Conservation (phyloP, 768 basidiomycete species). For the Bullera alba region DNA sequence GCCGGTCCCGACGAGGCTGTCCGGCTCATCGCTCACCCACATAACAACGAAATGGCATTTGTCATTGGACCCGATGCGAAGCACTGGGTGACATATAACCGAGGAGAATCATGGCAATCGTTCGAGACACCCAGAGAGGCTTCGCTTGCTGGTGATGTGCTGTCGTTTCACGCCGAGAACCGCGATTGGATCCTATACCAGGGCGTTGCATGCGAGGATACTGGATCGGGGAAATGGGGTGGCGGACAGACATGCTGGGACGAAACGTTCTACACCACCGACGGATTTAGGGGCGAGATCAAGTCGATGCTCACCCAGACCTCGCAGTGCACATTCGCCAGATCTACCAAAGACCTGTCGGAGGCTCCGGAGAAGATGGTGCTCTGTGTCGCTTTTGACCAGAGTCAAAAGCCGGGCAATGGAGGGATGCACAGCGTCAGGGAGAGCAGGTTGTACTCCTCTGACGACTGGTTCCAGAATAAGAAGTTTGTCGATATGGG, state of each 20-base stretch:
- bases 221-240: constrained; percentile 41
- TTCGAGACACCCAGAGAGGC: constrained; percentile 59
- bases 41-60: constrained; percentile 75
- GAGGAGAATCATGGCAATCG: constrained; percentile 76
- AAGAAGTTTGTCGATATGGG: constrained; percentile 68
- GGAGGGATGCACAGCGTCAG: constrained; percentile 52
- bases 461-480: constrained; percentile 72
- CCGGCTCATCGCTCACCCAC: constrained; percentile 80
- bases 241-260: constrained; percentile 44
- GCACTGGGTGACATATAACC: constrained; percentile 83
- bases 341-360: constrained; percentile 75
- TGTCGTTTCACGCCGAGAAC: constrained; percentile 80
- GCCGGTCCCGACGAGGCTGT: constrained; percentile 55
- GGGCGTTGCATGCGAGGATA: constrained; percentile 40
- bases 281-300: constrained; percentile 64
- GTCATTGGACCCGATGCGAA: constrained; percentile 64
- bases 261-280: constrained; percentile 82
- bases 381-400: constrained; percentile 84
- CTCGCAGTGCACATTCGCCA: constrained; percentile 77
- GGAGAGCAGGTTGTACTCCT: constrained; percentile 64
- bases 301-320: constrained; percentile 63
- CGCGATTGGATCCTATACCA: constrained; percentile 49
- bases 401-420: constrained; percentile 37
- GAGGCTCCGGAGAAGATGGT: constrained; percentile 66
- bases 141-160: constrained; percentile 51